A percentile compares a stretch with the other conserved stretches of the same genome.
Evolutionary conservation across 2,329 filamentous ascomycete species (phyloP).

Genomic region (Hypocrella siamensis): DNA sequence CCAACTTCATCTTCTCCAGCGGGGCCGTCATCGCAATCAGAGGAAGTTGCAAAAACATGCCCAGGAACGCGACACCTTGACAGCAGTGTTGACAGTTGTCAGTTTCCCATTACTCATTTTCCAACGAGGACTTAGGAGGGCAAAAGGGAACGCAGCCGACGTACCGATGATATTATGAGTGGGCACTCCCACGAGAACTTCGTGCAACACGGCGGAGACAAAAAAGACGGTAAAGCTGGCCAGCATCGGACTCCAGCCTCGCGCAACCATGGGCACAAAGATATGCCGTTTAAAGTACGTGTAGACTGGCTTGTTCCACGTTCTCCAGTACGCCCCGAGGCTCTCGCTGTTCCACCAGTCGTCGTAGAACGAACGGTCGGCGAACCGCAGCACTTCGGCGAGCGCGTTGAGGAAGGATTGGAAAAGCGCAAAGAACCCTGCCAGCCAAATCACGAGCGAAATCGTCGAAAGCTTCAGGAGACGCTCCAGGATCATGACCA

Average conservation of each 20-base stretch:
- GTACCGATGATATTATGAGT: conserved; percentile 84
- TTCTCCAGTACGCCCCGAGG: conserved; percentile 80
- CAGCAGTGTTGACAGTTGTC: too few relatives aligned
- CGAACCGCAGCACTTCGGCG: conserved; percentile 79
- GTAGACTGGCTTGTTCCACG: conserved; percentile 96
- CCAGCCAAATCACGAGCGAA: conserved; percentile 89
- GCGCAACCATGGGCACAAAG: conserved; percentile 72
- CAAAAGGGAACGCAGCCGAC: conserved; percentile 9
- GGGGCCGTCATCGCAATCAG: conserved; percentile 69
- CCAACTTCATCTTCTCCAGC: conserved; percentile 62
- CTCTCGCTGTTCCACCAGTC: conserved; percentile 96
- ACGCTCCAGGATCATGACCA: conserved; percentile 72
- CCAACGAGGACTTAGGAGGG: too few relatives aligned
- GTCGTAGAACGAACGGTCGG: conserved; percentile 85
- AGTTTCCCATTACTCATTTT: too few relatives aligned
- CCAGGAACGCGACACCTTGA: conserved; percentile 76
- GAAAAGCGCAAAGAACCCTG: conserved; percentile 93
- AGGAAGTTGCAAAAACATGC: conserved; percentile 88
- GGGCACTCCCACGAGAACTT: conserved; percentile 81
- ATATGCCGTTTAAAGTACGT: conserved; percentile 93
- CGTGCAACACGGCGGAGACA: conserved; percentile 78
- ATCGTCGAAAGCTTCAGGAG: conserved; percentile 93
- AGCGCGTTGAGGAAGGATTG: conserved; percentile 84
- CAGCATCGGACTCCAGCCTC: conserved; percentile 56
- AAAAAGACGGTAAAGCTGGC: conserved; percentile 77